Evolutionary conservation across 495 filamentous ascomycete species (phyloP).

Genomic region (Neurospora sp.): DNA sequence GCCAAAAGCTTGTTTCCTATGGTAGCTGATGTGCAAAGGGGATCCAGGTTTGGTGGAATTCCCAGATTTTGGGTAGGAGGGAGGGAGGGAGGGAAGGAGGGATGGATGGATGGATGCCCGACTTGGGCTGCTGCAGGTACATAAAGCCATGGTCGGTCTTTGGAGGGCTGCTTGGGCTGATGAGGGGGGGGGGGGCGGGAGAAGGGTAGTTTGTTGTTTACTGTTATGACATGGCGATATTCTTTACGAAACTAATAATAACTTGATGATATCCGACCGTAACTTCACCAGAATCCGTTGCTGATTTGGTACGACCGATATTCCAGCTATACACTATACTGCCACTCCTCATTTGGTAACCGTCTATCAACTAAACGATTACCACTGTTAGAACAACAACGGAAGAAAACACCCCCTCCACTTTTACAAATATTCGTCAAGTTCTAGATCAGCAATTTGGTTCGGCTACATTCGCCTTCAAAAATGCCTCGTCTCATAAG

Average conservation of each 20-base stretch:
- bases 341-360: neutral
- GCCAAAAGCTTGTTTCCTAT: neutral
- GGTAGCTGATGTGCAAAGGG: neutral
- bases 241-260: neutral
- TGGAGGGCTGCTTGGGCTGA: neutral
- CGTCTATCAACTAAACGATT: neutral
- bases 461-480: neutral
- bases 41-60: neutral
- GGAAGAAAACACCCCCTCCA: neutral
- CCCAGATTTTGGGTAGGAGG: neutral
- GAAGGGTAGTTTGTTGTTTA: neutral
- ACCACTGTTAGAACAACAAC: neutral
- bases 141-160: neutral
- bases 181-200: neutral
- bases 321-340: neutral
- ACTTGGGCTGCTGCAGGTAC: neutral
- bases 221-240: neutral
- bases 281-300: neutral
- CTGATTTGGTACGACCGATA: neutral
- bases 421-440: too few species aligned
- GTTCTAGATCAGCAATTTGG: neutral
- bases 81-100: neutral
- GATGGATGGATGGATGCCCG: neutral
- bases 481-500: neutral
- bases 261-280: neutral